phyloP scores from a whole-genome alignment of 2,329 filamentous ascomycete genomes.

The Gyromitra esculenta region DNA sequence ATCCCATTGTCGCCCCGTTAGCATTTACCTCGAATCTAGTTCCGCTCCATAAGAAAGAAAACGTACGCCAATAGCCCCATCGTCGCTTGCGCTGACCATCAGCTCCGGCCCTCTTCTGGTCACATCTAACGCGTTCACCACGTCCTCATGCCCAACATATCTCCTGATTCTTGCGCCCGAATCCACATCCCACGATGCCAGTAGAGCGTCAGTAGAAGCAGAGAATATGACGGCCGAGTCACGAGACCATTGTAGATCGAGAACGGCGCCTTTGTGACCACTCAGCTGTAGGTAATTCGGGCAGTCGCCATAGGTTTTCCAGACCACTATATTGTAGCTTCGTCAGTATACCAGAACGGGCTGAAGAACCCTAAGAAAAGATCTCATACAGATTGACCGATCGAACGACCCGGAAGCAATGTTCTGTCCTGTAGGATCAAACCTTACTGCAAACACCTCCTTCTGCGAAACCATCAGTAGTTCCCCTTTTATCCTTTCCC shows the following conservation, averaged over 20 bases:
- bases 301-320: conserved; percentile 90
- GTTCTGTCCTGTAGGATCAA: conserved; percentile 85
- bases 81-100: conserved; percentile 89
- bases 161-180: conserved; percentile 90
- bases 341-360: conserved; percentile 48
- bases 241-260: conserved; percentile 96
- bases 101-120: conserved; percentile 90
- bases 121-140: conserved; percentile 92
- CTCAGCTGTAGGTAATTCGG: conserved; percentile 91
- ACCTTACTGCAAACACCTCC: conserved; percentile 89
- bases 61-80: conserved; percentile 78
- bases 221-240: conserved; percentile 92
- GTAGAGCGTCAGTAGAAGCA: conserved; percentile 78
- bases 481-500: conserved; percentile 8
- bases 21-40: conserved; percentile 13
- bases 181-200: conserved; percentile 94
- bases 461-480: conserved; percentile 63
- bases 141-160: conserved; percentile 91
- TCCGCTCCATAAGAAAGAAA: not conserved
- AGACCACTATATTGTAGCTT: conserved; percentile 73
- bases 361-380: not conserved
- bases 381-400: conserved; percentile 78
- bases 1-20: conserved; percentile 50
- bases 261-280: conserved; percentile 88
- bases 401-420: conserved; percentile 98